phyloP scores from a whole-genome alignment of 2,329 filamentous ascomycete genomes.

The Ascochyta fabae region DNA sequence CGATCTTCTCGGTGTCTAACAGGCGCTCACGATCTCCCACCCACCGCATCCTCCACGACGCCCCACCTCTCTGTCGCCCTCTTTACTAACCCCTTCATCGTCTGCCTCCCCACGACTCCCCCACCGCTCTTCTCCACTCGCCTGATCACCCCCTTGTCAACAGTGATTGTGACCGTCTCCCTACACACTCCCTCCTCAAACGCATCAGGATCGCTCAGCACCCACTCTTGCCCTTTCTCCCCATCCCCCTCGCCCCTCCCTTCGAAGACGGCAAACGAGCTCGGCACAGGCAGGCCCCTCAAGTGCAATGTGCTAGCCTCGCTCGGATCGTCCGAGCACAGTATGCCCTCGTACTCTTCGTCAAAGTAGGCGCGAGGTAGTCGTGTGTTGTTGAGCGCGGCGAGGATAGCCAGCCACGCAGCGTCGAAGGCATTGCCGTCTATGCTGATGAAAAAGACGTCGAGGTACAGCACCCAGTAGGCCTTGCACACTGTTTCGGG shows the following conservation, averaged over 20 bases:
- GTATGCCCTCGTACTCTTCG: slow-evolving; percentile 75
- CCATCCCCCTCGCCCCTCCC: slow-evolving; percentile 52
- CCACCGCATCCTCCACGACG: slow-evolving; percentile 55
- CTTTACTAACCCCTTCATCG: slow-evolving; percentile 66
- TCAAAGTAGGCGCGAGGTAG: slow-evolving; percentile 86
- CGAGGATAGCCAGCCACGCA: slow-evolving; percentile 83
- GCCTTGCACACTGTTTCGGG: slow-evolving; percentile 68
- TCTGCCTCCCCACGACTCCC: slow-evolving; percentile 67
- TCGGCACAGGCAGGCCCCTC: slow-evolving; percentile 73
- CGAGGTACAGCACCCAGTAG: slow-evolving; percentile 95
- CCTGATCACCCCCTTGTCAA: slow-evolving; percentile 78
- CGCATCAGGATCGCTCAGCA: slow-evolving; percentile 85
- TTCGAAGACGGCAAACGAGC: slow-evolving; percentile 77
- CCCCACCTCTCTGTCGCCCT: slow-evolving; percentile 70
- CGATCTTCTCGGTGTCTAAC: background rate
- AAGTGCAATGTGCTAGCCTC: slow-evolving; percentile 65
- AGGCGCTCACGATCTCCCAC: slow-evolving; percentile 4
- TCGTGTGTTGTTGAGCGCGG: slow-evolving; percentile 78
- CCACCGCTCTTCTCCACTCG: slow-evolving; percentile 87
- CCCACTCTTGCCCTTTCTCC: slow-evolving; percentile 61
- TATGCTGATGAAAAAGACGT: slow-evolving; percentile 91
- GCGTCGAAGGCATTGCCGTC: slow-evolving; percentile 93
- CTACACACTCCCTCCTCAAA: slow-evolving; percentile 86
- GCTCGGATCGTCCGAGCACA: slow-evolving; percentile 71
- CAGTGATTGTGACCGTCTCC: slow-evolving; percentile 81